Evolutionary conservation across 306 rosid species (phyloP), one percentile per base, ranked within the genome.

Genomic region (Medicago truncatula): DNA sequence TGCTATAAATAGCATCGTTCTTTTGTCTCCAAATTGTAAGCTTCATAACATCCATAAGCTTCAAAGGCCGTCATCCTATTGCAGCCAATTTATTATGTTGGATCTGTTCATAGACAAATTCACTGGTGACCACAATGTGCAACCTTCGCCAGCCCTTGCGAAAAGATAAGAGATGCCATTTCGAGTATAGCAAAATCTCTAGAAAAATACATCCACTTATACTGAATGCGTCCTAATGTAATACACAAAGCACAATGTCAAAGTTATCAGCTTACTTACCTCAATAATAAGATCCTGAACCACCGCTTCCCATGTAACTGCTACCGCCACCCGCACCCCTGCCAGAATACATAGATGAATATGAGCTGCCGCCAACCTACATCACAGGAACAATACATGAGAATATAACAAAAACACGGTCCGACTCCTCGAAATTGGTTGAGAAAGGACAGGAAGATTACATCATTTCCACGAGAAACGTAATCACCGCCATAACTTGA

Each of bases 401-500:
- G 59, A 58, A 54, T 36, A 7, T 8, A 69, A 54, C 60, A 65
- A 50, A 66, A 49, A 36, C 21, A 63, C 7, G 46, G 53, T 54
- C 38, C 14, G 62, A 14, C 11, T 57, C 18, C 18, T 64, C 14
- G 12, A 16, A 36, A 63, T 34, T 34, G 38, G 25, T 25, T 46
- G 39, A 56, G 74, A 41, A 60, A 68, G 76, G 78, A 47, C 34
- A 76, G 40, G 41, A 76, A 15, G 86, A 84, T 92, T 82, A 96
- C 99, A 87, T 96, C 96, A 84, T 85, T 87, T 49, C 93, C 99
- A 49, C 97, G 99, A 66, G 99, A 68, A 70, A 92, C 73, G 74
- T 92, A 96, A 71, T 96, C 99, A 56, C 91, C 90, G 62, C 92
- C 92, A 89, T 96, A 92, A 83, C 93, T 89, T 73, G 99, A 95